Percentiles rank a stretch among this genome's conserved stretches.
Evolutionary conservation across 2,329 filamentous ascomycete species (phyloP).

Genomic region (Corniculantispora saksenae): DNA sequence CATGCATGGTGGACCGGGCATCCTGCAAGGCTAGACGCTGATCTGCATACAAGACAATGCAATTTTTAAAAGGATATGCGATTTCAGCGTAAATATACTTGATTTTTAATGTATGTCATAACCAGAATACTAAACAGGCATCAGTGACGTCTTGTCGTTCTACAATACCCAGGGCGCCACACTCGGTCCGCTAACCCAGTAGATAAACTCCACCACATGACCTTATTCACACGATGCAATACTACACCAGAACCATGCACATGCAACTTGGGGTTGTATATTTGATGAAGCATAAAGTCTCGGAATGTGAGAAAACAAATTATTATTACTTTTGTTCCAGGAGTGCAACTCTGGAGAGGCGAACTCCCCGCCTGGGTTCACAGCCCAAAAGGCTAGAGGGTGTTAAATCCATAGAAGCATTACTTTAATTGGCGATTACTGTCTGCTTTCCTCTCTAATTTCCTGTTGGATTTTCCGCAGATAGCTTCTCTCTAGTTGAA

Average conservation of each 20-base stretch:
- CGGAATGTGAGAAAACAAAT: background rate
- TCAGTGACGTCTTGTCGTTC: background rate
- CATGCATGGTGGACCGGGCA: background rate
- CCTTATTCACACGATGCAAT: background rate
- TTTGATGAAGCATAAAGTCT: background rate
- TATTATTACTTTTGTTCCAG: too few relatives aligned
- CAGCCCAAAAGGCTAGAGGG: too few relatives aligned
- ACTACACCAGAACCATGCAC: background rate
- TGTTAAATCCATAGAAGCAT: too few relatives aligned
- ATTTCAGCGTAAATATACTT: too few relatives aligned
- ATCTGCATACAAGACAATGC: background rate
- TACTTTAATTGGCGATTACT: too few relatives aligned
- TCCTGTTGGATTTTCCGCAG: too few relatives aligned
- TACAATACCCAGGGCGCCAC: background rate
- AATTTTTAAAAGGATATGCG: background rate
- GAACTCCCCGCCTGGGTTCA: too few relatives aligned
- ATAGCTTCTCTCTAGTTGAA: too few relatives aligned
- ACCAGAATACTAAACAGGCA: background rate
- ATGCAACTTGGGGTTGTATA: background rate
- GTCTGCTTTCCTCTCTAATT: too few relatives aligned
- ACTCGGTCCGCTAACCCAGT: background rate
- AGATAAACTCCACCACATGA: constrained; percentile 12
- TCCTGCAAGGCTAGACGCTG: too few relatives aligned
- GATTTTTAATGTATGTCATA: too few relatives aligned
- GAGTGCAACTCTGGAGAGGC: too few relatives aligned